These are phyloP conservation scores for Nigrospora oryzae DNA, from an alignment of 2,329 filamentous ascomycete genomes.

Conservation along the genomic window DNA sequence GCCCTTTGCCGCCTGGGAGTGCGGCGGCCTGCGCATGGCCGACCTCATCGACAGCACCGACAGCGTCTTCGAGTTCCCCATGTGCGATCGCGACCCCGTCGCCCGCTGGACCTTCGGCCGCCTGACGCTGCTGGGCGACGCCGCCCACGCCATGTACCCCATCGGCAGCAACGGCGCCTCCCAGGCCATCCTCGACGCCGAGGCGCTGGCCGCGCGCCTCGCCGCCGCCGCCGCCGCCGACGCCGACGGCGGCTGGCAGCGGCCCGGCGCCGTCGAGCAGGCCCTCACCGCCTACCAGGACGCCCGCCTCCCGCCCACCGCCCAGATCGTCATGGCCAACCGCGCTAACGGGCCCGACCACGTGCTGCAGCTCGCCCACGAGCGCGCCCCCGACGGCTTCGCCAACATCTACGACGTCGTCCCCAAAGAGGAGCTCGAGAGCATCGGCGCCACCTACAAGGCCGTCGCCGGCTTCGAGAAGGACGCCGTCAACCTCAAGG, in stretches of 20 bases:
- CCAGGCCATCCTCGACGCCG: slow-evolving; percentile 35
- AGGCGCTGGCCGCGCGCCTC: slow-evolving; percentile 23
- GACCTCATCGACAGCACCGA: slow-evolving; percentile 31
- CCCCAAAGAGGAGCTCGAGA: slow-evolving; percentile 27
- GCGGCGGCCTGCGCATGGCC: slow-evolving; percentile 30
- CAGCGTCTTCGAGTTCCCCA: slow-evolving; percentile 34
- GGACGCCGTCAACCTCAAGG: slow-evolving; percentile 31
- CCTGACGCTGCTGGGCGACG: slow-evolving; percentile 56
- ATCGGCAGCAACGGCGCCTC: slow-evolving; percentile 33
- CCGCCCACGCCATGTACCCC: slow-evolving; percentile 43
- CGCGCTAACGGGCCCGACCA: slow-evolving; percentile 35
- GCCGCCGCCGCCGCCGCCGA: slow-evolving; percentile 10
- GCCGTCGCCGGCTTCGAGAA: slow-evolving; percentile 35
- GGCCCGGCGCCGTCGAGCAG: slow-evolving; percentile 13
- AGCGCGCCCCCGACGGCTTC: slow-evolving; percentile 31
- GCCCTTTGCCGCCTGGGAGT: slow-evolving; percentile 30
- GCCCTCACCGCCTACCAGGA: slow-evolving; percentile 29
- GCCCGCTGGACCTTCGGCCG: slow-evolving; percentile 28
- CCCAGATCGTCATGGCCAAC: slow-evolving; percentile 36
- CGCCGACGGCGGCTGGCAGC: too few species aligned
- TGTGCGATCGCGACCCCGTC: slow-evolving; percentile 27
- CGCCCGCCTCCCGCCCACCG: slow-evolving; percentile 28
- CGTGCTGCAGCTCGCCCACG: slow-evolving; percentile 33
- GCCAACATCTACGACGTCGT: slow-evolving; percentile 30
- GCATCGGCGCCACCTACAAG: slow-evolving; percentile 26